Percentiles rank a stretch among this genome's conserved stretches.
These are phyloP conservation scores for Trypanosoma boissoni DNA, from an alignment of 208 protist genomes.

Conservation along the genomic window DNA sequence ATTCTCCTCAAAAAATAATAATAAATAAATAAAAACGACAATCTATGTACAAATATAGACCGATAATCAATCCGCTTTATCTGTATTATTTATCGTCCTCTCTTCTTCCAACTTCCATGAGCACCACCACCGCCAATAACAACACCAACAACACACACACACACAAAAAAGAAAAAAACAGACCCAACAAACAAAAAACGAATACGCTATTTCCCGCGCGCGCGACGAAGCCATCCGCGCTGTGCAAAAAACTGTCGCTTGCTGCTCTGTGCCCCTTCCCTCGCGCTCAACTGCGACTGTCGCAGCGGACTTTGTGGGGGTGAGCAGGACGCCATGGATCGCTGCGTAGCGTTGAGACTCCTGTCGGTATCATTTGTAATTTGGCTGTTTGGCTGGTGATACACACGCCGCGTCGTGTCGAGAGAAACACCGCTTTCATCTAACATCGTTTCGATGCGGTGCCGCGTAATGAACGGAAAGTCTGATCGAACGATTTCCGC, in stretches of 20 bases:
- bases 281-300: neutral
- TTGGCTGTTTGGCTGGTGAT: conserved; percentile 9
- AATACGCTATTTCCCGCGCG: neutral
- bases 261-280: neutral
- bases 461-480: conserved; percentile 53
- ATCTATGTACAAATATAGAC: too few species aligned
- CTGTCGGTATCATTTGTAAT: neutral
- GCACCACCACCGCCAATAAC: too few species aligned
- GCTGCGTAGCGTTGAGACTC: conserved; percentile 7
- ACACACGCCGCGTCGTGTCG: conserved; percentile 19
- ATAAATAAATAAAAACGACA: too few species aligned
- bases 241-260: conserved; percentile 23
- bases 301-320: neutral
- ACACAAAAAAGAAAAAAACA: neutral
- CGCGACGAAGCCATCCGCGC: conserved; percentile 4
- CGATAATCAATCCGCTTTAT: neutral
- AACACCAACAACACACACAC: too few species aligned
- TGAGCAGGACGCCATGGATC: conserved; percentile 10
- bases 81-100: neutral
- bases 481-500: conserved; percentile 35
- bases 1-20: too few species aligned
- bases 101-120: too few species aligned
- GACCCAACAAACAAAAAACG: neutral
- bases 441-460: conserved; percentile 54
- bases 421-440: conserved; percentile 51